Evolutionary conservation across 768 basidiomycete genomes (phyloP), one percentile per base, ranked within the genome.

Genomic region (Russula foetens): DNA sequence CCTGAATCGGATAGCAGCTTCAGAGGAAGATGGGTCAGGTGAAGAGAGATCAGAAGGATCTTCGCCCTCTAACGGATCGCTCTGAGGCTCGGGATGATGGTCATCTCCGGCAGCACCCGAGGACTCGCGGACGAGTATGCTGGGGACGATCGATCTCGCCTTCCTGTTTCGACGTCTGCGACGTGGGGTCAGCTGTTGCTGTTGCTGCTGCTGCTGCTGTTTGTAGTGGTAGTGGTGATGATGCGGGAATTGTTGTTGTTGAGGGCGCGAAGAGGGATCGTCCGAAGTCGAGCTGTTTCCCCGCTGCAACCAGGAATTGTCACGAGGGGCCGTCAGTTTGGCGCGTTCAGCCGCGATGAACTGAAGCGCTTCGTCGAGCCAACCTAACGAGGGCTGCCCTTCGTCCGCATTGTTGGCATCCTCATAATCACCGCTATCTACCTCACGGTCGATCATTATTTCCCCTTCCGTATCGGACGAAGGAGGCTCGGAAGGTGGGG

Each of bases 341-440:
- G 81, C 82, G 56, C 86, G 77, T 69, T 91, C 89, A 11, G 81
- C 82, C 45, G 84, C 86, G 52, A 90, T 77, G 62, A 90, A 92
- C n/a, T 80, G 81, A 15, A 92, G 76, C 0, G 86, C 87, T 60
- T 84, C 83, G 59, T 87, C 87, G 17, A 92, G 78, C 54, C 81
- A 80, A 0, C 90, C 90, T 15, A 92, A 72, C 3, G 86, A 88
- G 0, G 90, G 88, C 48, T 81, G 77, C 28, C 74, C 60, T 23
- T 77, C 75, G 26, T 38, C 68, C 41, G 69, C 70, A 0, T 63
- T 60, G 55, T 69, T 67, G 7, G 60, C 63, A 24, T 63, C 57
- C 49, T 69, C 66, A 43, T 61, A 62, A 55, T 67, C 59, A 44
- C 59, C 60, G 62, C 50, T 47, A 45, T 59, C 59, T 15, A 41